Percentiles rank a stretch among this genome's conserved stretches.
Evolutionary conservation across 176 grass and related monocot genomes (phyloP).

Genomic region (Otatea glauca): DNA sequence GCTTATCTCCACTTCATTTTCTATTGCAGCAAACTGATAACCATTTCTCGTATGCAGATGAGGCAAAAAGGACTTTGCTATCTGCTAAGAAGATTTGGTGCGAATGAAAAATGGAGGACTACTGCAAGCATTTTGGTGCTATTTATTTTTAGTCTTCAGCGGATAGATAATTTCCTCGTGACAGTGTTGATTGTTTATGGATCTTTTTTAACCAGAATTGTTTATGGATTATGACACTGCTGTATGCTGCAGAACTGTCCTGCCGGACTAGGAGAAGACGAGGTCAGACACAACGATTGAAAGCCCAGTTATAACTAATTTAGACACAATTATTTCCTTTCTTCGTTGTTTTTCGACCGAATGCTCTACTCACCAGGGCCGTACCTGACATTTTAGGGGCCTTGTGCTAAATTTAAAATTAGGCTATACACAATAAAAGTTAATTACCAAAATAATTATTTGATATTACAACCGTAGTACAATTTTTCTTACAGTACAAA

Average conservation of each 20-base stretch:
- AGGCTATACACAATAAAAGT: too few relatives aligned
- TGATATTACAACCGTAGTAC: too few relatives aligned
- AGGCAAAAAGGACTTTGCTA: constrained; percentile 50
- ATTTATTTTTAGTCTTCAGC: neutral
- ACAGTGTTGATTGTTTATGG: neutral
- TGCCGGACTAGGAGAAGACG: too few relatives aligned
- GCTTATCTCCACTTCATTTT: neutral
- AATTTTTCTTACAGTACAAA: too few relatives aligned
- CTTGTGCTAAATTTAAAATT: too few relatives aligned
- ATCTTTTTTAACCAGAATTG: neutral
- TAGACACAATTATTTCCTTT: too few relatives aligned
- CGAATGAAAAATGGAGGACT: constrained; percentile 35
- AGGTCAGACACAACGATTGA: too few relatives aligned
- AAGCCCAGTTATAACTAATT: too few relatives aligned
- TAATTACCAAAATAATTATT: too few relatives aligned
- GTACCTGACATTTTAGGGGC: too few relatives aligned
- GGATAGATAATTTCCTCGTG: neutral
- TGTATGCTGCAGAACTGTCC: neutral
- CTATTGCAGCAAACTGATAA: constrained; percentile 22
- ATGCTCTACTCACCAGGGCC: too few relatives aligned
- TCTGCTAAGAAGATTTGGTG: constrained; percentile 47
- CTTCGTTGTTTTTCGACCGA: too few relatives aligned
- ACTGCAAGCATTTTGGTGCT: neutral
- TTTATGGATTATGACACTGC: neutral
- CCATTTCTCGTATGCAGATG: constrained; percentile 50